These are phyloP conservation scores for Coprinopsis strossmayeri DNA, from an alignment of 768 basidiomycete genomes.

Conservation along the genomic window DNA sequence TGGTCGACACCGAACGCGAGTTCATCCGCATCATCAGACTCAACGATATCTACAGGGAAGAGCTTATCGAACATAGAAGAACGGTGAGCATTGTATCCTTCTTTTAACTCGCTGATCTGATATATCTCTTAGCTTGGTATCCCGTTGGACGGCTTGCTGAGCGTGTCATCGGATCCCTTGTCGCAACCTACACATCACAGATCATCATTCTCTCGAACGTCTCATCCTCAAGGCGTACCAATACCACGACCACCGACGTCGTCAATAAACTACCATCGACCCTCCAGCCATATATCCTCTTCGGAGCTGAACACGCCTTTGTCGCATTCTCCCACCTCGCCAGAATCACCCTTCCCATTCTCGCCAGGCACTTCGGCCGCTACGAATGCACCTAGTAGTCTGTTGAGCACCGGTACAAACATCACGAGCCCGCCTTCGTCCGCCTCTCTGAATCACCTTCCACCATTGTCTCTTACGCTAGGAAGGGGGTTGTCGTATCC, in stretches of 20 bases:
- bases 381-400: conserved; percentile 45
- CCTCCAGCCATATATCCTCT: conserved; percentile 29
- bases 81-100: conserved; percentile 45
- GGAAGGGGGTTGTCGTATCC: conserved; percentile 62
- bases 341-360: conserved; percentile 63
- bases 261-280: conserved; percentile 53
- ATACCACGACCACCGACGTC: conserved; percentile 70
- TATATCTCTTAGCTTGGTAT: conserved; percentile 50
- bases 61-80: conserved; percentile 70
- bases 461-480: conserved; percentile 25
- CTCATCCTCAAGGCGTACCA: conserved; percentile 51
- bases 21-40: conserved; percentile 66
- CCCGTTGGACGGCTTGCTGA: conserved; percentile 74
- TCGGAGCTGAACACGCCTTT: conserved; percentile 55
- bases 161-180: conserved; percentile 59
- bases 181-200: conserved; percentile 68
- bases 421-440: conserved; percentile 73
- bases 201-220: conserved; percentile 30
- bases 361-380: conserved; percentile 44
- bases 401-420: conserved; percentile 50
- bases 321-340: conserved; percentile 60
- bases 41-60: conserved; percentile 82
- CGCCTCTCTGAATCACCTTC: conserved; percentile 40
- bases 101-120: conserved; percentile 4
- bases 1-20: conserved; percentile 73